A percentile compares a stretch with the other conserved stretches of the same genome.
These are phyloP conservation scores for Ogataea sp. DNA, from an alignment of 805 yeast genomes.

Conservation along the genomic window DNA sequence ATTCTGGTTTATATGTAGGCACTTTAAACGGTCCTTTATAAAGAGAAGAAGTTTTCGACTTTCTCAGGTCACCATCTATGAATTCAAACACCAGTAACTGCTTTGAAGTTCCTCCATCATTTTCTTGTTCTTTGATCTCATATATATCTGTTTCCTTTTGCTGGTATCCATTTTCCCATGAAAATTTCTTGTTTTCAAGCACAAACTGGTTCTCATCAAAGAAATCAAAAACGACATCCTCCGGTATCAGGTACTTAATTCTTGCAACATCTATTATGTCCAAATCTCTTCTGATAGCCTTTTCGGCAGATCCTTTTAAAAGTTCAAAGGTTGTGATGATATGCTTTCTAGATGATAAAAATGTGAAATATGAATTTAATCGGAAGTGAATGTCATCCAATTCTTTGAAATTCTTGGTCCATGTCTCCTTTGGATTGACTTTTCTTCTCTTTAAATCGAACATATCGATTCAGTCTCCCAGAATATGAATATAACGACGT, in stretches of 20 bases:
- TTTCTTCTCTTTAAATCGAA: background rate
- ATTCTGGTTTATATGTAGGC: constrained; percentile 44
- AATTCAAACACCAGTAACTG: constrained; percentile 71
- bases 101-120: constrained; percentile 25
- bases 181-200: constrained; percentile 34
- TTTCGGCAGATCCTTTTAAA: constrained; percentile 44
- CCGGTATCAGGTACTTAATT: constrained; percentile 54
- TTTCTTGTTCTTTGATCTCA: constrained; percentile 32
- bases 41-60: constrained; percentile 37
- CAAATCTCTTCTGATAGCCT: constrained; percentile 35
- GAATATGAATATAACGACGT: too few relatives aligned
- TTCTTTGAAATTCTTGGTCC: constrained; percentile 29
- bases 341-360: constrained; percentile 52
- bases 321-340: constrained; percentile 49
- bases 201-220: constrained; percentile 65
- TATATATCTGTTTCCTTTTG: constrained; percentile 49
- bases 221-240: constrained; percentile 63
- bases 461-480: too few relatives aligned
- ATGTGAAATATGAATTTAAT: constrained; percentile 54
- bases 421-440: constrained; percentile 1
- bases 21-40: constrained; percentile 37
- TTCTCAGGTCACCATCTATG: constrained; percentile 52
- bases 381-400: constrained; percentile 41
- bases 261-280: constrained; percentile 53
- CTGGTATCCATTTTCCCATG: constrained; percentile 41